A percentile compares a stretch with the other conserved stretches of the same genome.
Evolutionary conservation across 1,284 basidiomycete species (phyloP).

Genomic region (Wolfiporia cocos): DNA sequence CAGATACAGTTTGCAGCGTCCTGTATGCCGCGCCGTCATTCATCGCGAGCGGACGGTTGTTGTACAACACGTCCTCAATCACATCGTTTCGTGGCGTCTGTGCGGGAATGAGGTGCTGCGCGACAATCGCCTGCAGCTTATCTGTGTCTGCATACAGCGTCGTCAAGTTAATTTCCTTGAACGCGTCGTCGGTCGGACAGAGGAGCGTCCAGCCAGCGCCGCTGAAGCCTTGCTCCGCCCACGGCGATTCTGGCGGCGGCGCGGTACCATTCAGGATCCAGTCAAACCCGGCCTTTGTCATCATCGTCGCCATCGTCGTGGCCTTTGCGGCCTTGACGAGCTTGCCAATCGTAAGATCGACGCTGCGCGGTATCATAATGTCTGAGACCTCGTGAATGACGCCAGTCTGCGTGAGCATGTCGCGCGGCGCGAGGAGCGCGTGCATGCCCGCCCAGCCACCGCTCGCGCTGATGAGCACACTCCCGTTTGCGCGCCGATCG

Average conservation of each 20-base stretch:
- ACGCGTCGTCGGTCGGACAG: slow-evolving; percentile 89
- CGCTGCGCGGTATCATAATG: slow-evolving; percentile 84
- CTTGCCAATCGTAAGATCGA: slow-evolving; percentile 85
- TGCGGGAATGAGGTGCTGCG: slow-evolving; percentile 83
- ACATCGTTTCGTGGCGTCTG: slow-evolving; percentile 19
- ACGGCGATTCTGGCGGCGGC: slow-evolving; percentile 59
- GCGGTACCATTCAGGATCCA: slow-evolving; percentile 87
- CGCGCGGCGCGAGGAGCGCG: slow-evolving; percentile 45
- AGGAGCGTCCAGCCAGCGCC: slow-evolving; percentile 76
- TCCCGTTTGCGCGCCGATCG: slow-evolving; percentile 42
- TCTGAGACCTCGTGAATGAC: slow-evolving; percentile 89
- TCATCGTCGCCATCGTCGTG: slow-evolving; percentile 81
- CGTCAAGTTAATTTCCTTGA: slow-evolving; percentile 86
- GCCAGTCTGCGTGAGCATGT: slow-evolving; percentile 84
- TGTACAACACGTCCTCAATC: slow-evolving; percentile 38
- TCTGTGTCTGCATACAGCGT: slow-evolving; percentile 61
- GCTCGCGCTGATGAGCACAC: slow-evolving; percentile 51
- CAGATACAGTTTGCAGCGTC: slow-evolving; percentile 55
- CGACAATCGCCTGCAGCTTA: slow-evolving; percentile 64
- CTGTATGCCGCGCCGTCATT: slow-evolving; percentile 68
- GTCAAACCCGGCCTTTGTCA: slow-evolving; percentile 78
- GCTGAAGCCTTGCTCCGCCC: slow-evolving; percentile 43
- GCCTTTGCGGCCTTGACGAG: slow-evolving; percentile 85
- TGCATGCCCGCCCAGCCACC: slow-evolving; percentile 74
- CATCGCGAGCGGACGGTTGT: slow-evolving; percentile 67